Conservation (phyloP, 345 rosid species). For the Balakata baccata region DNA sequence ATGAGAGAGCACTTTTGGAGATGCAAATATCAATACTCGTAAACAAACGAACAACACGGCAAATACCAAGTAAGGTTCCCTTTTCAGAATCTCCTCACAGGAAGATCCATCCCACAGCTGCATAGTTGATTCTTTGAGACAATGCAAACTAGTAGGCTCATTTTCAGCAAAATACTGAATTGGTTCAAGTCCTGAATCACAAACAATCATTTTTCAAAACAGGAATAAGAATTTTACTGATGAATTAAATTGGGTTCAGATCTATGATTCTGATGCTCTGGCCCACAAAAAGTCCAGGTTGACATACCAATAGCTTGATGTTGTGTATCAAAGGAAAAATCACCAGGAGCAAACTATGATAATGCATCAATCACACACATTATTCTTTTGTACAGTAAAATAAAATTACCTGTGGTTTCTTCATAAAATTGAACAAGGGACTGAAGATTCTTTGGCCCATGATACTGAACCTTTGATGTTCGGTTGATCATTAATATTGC, state of each 20-base stretch:
- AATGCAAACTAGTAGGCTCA: constrained; percentile 28
- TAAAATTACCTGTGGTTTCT: constrained; percentile 56
- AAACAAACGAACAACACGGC: constrained; percentile 52
- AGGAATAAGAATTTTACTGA: not conserved
- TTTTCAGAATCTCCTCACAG: constrained; percentile 38
- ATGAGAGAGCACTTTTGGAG: constrained; percentile 46
- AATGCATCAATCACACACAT: not conserved
- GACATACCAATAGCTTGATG: not conserved
- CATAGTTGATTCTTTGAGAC: constrained; percentile 23
- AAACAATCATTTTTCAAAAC: constrained; percentile 1
- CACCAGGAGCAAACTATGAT: not conserved
- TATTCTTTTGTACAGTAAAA: not conserved
- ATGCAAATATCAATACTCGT: constrained; percentile 40
- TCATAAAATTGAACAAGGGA: constrained; percentile 65
- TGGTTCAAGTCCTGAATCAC: constrained; percentile 56
- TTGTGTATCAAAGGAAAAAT: not conserved
- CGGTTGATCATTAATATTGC: constrained; percentile 63
- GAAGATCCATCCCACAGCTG: constrained; percentile 36
- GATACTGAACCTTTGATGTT: constrained; percentile 53
- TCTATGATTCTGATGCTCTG: not conserved
- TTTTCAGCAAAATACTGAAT: constrained; percentile 45
- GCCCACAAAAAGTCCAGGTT: not conserved
- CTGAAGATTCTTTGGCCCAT: constrained; percentile 57
- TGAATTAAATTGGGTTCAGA: not conserved
- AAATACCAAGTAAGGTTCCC: constrained; percentile 59